These are phyloP conservation scores for Omphalotus olearius DNA, from an alignment of 1,284 basidiomycete species.

Conservation along the genomic window DNA sequence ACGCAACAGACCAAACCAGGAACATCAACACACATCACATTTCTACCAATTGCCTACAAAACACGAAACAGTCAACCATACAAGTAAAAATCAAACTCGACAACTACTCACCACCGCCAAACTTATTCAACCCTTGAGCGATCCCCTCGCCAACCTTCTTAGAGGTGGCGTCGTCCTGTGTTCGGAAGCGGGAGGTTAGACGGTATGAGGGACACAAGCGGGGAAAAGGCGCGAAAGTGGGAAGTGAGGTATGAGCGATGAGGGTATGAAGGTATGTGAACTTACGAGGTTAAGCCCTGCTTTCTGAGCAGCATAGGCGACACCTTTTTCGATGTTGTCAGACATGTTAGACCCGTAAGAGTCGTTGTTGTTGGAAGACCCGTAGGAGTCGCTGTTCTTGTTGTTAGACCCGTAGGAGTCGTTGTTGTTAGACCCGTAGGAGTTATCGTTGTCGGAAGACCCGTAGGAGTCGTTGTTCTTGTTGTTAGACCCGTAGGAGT, in stretches of 20 bases:
- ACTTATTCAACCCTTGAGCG: constrained; percentile 34
- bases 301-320: constrained; percentile 36
- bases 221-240: too few species aligned
- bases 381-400: not conserved
- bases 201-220: too few species aligned
- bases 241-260: too few species aligned
- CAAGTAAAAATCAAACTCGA: not conserved
- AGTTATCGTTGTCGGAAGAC: too few species aligned
- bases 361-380: not conserved
- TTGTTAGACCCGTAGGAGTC: not conserved
- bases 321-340: constrained; percentile 32
- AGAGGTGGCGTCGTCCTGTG: constrained; percentile 24
- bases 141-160: constrained; percentile 32
- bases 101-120: constrained; percentile 25
- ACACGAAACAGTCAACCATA: too few species aligned
- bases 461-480: not conserved
- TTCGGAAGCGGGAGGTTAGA: too few species aligned
- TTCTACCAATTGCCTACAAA: too few species aligned
- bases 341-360: constrained; percentile 16
- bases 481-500: not conserved
- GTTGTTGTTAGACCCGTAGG: constrained; percentile 8
- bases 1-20: too few species aligned
- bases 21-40: too few species aligned
- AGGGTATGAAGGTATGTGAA: too few species aligned
- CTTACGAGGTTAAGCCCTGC: constrained; percentile 45